phyloP scores from a whole-genome alignment of 106 monocot genomes.

The Gastrodia elata region DNA sequence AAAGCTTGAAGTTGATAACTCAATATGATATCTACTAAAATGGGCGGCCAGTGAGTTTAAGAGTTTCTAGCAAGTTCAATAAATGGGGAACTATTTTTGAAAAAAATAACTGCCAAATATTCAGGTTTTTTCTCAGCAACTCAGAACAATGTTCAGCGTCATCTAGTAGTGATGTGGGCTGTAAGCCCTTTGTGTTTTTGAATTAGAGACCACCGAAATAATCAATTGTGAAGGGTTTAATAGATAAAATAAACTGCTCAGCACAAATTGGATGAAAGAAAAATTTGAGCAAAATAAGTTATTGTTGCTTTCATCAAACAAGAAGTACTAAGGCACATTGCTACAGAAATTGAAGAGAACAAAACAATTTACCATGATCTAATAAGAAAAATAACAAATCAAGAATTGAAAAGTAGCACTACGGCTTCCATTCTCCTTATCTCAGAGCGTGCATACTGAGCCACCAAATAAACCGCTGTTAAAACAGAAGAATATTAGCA shows the following conservation, averaged over 20 bases:
- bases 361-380: neutral
- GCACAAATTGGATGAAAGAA: neutral
- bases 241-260: neutral
- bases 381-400: neutral
- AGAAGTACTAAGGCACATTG: neutral
- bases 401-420: conserved; percentile 6
- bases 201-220: neutral
- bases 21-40: too few species aligned
- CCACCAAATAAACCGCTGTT: conserved; percentile 66
- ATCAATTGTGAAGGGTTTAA: neutral
- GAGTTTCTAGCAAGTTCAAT: too few species aligned
- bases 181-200: neutral
- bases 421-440: conserved; percentile 75
- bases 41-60: too few species aligned
- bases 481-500: neutral
- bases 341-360: neutral
- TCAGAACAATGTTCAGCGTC: neutral
- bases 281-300: neutral
- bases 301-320: neutral
- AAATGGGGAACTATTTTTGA: too few species aligned
- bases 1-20: too few species aligned
- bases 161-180: neutral
- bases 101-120: too few species aligned
- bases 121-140: neutral
- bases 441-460: conserved; percentile 67